These are phyloP conservation scores for Peterozyma toletana DNA, from an alignment of 805 yeast genomes.

Conservation along the genomic window DNA sequence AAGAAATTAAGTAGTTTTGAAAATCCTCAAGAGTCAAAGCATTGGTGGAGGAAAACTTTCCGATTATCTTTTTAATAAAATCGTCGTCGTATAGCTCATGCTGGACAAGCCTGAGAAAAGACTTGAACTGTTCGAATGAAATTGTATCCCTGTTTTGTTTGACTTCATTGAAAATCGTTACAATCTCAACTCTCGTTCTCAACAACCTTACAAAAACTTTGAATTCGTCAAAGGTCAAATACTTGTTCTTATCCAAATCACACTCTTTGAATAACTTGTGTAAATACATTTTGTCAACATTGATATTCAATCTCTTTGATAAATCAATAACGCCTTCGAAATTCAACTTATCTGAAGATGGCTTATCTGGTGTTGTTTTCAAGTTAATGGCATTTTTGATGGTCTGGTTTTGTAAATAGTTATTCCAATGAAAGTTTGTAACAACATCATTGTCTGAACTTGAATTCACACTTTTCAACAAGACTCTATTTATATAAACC, in stretches of 20 bases:
- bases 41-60: conserved; percentile 22
- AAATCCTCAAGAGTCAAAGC: conserved; percentile 20
- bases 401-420: conserved; percentile 25
- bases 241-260: conserved; percentile 40
- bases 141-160: conserved; percentile 19
- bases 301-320: conserved; percentile 63
- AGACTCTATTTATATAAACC: conserved; percentile 47
- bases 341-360: conserved; percentile 31
- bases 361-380: conserved; percentile 17
- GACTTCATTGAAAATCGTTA: conserved; percentile 35
- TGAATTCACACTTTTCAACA: conserved; percentile 56
- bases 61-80: conserved; percentile 25
- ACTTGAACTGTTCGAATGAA: conserved; percentile 22
- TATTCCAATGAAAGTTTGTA: conserved; percentile 59
- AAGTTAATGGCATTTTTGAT: conserved; percentile 18
- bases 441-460: conserved; percentile 26
- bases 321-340: conserved; percentile 65
- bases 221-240: conserved; percentile 66
- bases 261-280: conserved; percentile 43
- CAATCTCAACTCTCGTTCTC: conserved; percentile 59
- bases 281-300: conserved; percentile 50
- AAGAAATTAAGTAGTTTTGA: conserved; percentile 24
- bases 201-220: conserved; percentile 64
- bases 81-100: conserved; percentile 28
- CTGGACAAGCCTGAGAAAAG: conserved; percentile 43